phyloP scores from a whole-genome alignment of 2,329 filamentous ascomycete species.

The Xylariaceae sp. region DNA sequence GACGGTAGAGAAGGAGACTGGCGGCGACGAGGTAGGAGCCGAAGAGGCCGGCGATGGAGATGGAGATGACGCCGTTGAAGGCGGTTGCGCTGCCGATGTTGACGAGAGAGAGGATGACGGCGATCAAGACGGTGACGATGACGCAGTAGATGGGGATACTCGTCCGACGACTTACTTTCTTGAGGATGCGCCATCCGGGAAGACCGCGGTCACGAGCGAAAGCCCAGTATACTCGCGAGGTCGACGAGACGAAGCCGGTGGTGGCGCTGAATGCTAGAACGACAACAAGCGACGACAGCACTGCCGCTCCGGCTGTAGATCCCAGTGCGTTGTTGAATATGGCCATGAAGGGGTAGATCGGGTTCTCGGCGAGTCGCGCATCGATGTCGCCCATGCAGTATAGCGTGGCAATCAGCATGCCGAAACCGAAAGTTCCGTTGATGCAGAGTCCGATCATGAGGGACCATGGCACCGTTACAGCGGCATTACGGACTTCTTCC shows the following conservation, averaged over 20 bases:
- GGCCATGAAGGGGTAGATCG: slow-evolving; percentile 54
- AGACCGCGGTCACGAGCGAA: slow-evolving; percentile 35
- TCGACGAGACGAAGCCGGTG: slow-evolving; percentile 51
- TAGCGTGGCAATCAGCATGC: slow-evolving; percentile 51
- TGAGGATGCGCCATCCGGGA: slow-evolving; percentile 21
- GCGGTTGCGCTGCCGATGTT: slow-evolving; percentile 22
- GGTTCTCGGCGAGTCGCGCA: slow-evolving; percentile 39
- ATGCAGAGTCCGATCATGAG: slow-evolving; percentile 45
- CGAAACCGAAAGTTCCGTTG: slow-evolving; percentile 49
- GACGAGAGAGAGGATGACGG: slow-evolving; percentile 23
- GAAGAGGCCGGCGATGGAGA: slow-evolving; percentile 24
- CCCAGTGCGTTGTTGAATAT: slow-evolving; percentile 49
- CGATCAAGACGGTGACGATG: slow-evolving; percentile 17
- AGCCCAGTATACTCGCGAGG: slow-evolving; percentile 53
- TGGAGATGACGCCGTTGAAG: slow-evolving; percentile 25
- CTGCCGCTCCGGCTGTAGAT: slow-evolving; percentile 43
- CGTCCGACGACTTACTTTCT: slow-evolving; percentile 21
- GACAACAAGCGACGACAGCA: slow-evolving; percentile 46
- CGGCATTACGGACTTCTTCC: slow-evolving; percentile 45
- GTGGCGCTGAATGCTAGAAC: slow-evolving; percentile 45
- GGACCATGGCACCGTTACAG: slow-evolving; percentile 44
- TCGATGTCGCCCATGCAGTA: slow-evolving; percentile 51
- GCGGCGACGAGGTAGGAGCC: slow-evolving; percentile 24
- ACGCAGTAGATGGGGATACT: slow-evolving; percentile 22
- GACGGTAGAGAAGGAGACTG: slow-evolving; percentile 17